Base-by-base conservation (phyloP, 73 alveolate species). In the Durusdinium trenchii region DNA sequence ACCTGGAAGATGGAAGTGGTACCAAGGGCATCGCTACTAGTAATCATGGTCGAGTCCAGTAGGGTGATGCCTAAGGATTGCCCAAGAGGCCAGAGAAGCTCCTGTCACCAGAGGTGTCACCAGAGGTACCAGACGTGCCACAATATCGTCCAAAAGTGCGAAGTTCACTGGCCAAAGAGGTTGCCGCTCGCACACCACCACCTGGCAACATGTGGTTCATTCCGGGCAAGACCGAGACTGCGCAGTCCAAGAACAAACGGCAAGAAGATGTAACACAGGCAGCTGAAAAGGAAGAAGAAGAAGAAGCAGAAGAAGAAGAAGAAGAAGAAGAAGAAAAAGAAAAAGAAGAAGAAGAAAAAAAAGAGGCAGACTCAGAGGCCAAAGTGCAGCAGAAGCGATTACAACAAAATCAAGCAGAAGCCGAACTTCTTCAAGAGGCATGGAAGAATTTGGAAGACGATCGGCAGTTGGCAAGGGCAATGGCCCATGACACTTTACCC, bases 401-500 rank as follows among this genome's bases (percentile, higher is more conserved):
- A 30, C 52, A 9, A 32, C 57, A 40, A 51, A 73, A 40, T n/a
- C 40, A 18, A 38, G 85, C 36, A 32, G n/a, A n/a, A n/a, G n/a
- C n/a, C n/a, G n/a, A n/a, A n/a, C n/a, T n/a, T n/a, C 47, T 20
- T 78, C 84, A 62, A 48, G 95, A 87, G 26, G 84, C 95, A 47
- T 87, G 95, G 95, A 83, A 87, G 40, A 47, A 52, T 38, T 62
- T 87, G 84, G 95, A 87, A 40, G 95, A 87, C 40, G 14, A 36
- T 43, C 64, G 79, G 61, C 84, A 69, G 48, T 60, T 87, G 84
- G 95, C 95, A 36, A 61, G 95, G 95, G 95, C 83, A 42, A 6
- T 79, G 46, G 92, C 92, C 30, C 28, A 82, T 45, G 87, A 78
- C n/a, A 42, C 92, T 30, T 26, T 35, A 16, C 73, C 30, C 16